Evolutionary conservation across 2,329 filamentous ascomycete species (phyloP).

Genomic region (Pseudogymnoascus sp.): DNA sequence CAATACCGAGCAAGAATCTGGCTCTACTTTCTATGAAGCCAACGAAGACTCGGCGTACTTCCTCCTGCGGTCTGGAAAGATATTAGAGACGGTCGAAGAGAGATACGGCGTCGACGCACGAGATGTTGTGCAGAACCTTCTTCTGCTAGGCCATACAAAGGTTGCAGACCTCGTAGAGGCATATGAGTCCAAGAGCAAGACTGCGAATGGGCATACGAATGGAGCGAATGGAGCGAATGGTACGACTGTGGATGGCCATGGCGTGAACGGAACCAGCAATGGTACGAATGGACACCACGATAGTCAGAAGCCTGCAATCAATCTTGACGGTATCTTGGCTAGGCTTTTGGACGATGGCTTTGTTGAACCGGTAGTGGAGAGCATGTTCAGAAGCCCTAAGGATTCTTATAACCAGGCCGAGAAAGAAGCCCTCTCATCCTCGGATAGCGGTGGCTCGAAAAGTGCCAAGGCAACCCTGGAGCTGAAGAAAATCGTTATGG

Average conservation of each 20-base stretch:
- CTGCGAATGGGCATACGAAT: conserved; percentile 23
- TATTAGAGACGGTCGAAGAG: conserved; percentile 66
- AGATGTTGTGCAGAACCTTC: conserved; percentile 65
- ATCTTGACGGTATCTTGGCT: conserved; percentile 35
- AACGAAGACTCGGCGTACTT: conserved; percentile 75
- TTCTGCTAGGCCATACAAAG: conserved; percentile 70
- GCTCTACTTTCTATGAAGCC: conserved; percentile 71
- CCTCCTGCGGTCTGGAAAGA: conserved; percentile 72
- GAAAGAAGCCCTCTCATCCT: conserved; percentile 49
- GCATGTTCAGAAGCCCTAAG: conserved; percentile 52
- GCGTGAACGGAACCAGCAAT: conserved; percentile 14
- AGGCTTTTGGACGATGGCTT: conserved; percentile 57
- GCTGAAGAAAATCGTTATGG: conserved; percentile 49
- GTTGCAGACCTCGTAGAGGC: conserved; percentile 62
- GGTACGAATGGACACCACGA: conserved; percentile 20
- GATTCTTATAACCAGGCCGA: conserved; percentile 58
- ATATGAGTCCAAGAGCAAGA: conserved; percentile 35
- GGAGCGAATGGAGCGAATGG: conserved; percentile 25
- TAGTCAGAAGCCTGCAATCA: conserved; percentile 14
- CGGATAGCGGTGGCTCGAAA: conserved; percentile 47
- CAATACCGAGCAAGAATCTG: conserved; percentile 54
- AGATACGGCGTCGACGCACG: conserved; percentile 69
- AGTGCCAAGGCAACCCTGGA: conserved; percentile 61
- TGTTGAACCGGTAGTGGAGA: conserved; percentile 54
- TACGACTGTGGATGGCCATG: background rate